phyloP scores from a whole-genome alignment of 1,139 yeast genomes.

The Saccharomyces hybrid region DNA sequence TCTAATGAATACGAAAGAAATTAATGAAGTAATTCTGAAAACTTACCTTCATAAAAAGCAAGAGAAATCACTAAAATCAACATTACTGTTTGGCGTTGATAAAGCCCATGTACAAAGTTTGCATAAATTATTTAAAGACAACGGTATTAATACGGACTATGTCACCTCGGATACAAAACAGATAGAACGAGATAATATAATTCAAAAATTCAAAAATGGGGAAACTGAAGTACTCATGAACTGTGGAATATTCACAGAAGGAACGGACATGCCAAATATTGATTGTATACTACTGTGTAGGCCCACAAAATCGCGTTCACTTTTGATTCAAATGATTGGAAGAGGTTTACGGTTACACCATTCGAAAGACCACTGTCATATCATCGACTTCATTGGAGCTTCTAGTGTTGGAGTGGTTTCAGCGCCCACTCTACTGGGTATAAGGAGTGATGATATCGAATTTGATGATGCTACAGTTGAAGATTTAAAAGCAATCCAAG shows the following conservation, averaged over 20 bases:
- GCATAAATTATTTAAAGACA: slow-evolving; percentile 44
- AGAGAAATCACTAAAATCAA: slow-evolving; percentile 41
- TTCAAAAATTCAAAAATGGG: slow-evolving; percentile 56
- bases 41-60: slow-evolving; percentile 42
- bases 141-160: slow-evolving; percentile 64
- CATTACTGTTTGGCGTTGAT: slow-evolving; percentile 73
- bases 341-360: slow-evolving; percentile 66
- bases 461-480: slow-evolving; percentile 34
- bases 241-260: slow-evolving; percentile 89
- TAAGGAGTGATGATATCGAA: slow-evolving; percentile 32
- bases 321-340: slow-evolving; percentile 85
- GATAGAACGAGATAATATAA: slow-evolving; percentile 43
- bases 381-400: slow-evolving; percentile 69
- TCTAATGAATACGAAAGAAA: slow-evolving; percentile 46
- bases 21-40: slow-evolving; percentile 48
- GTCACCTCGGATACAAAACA: slow-evolving; percentile 62
- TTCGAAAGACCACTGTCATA: slow-evolving; percentile 59
- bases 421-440: slow-evolving; percentile 52
- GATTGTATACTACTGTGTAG: slow-evolving; percentile 74
- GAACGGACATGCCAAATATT: slow-evolving; percentile 88
- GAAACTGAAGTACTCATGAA: slow-evolving; percentile 67
- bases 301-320: slow-evolving; percentile 68
- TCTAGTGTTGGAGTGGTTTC: slow-evolving; percentile 51
- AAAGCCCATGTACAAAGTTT: slow-evolving; percentile 56
- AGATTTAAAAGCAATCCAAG: slow-evolving; percentile 29